A percentile compares a stretch with the other conserved stretches of the same genome.
phyloP scores from a whole-genome alignment of 2,329 filamentous ascomycete genomes.

The Penicillium palitans region DNA sequence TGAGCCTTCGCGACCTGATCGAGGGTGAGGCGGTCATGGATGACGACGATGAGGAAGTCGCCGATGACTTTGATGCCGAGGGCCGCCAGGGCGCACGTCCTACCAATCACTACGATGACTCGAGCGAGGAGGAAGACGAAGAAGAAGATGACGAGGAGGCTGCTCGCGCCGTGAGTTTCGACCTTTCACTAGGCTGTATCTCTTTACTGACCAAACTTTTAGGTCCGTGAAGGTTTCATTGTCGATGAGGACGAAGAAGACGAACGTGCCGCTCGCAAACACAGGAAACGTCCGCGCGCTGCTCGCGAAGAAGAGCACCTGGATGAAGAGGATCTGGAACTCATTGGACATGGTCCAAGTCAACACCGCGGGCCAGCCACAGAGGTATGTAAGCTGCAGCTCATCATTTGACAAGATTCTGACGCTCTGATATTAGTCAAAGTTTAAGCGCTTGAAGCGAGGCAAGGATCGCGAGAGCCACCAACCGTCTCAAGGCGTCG shows the following conservation, averaged over 20 bases:
- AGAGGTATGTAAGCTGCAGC: slow-evolving; percentile 60
- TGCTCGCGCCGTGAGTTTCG: slow-evolving; percentile 64
- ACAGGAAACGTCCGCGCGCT: slow-evolving; percentile 71
- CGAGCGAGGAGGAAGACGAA: slow-evolving; percentile 88
- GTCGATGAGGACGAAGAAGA: slow-evolving; percentile 87
- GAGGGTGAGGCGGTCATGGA: slow-evolving; percentile 84
- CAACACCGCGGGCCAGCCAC: slow-evolving; percentile 65
- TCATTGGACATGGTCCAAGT: slow-evolving; percentile 80
- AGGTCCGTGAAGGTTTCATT: slow-evolving; percentile 95
- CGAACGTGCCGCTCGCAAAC: slow-evolving; percentile 60
- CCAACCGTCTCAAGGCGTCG: slow-evolving; percentile 69
- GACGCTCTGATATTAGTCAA: slow-evolving; percentile 59
- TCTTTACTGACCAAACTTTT: slow-evolving; percentile 19
- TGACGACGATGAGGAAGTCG: slow-evolving; percentile 80
- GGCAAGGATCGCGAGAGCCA: slow-evolving; percentile 66
- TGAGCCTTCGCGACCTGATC: slow-evolving; percentile 69
- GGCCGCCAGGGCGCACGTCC: slow-evolving; percentile 42
- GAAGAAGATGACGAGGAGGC: slow-evolving; percentile 91
- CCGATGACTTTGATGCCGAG: slow-evolving; percentile 69
- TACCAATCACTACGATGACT: slow-evolving; percentile 67
- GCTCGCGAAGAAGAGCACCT: slow-evolving; percentile 77
- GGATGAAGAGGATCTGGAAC: slow-evolving; percentile 92
- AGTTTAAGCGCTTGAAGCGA: slow-evolving; percentile 95
- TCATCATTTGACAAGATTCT: slow-evolving; percentile 3
- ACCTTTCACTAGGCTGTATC: neutral